Evolutionary conservation across 2,329 filamentous ascomycete species (phyloP), one percentile per base, ranked within the genome.

Genomic region (Microdochium trichocladiopsis): DNA sequence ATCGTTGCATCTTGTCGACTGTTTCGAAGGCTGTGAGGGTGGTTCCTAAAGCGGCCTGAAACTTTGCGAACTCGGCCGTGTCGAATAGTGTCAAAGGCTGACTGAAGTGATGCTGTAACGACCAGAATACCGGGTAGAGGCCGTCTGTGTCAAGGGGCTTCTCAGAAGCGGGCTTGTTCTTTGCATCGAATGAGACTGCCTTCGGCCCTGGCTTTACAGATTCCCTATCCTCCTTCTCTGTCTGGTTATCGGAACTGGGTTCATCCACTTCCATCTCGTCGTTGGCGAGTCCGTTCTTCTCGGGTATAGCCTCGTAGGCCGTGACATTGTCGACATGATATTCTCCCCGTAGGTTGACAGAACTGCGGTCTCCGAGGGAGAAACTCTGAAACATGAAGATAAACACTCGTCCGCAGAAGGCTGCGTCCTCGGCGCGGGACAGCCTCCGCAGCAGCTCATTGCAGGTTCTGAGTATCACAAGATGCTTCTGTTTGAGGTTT

Each of bases 381-480:
- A 99, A 97, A 67, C 91, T 95, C 68, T 99, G 94, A 69, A 97
- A 99, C 65, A 99, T 83, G 69, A 96, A 99, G 57, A 99, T 96
- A 69, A 97, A 97, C 24, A 99, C 94, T 37, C 94, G 83, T 16
- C 94, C 94, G 64, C 94, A 99, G 66, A 99, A 99, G 1, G 95
- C 91, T 0, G 94, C 95, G 68, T 99, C 94, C 67, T 97, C 92
- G 3, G 94, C 93, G 52, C 94, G 83, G n/a, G 94, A 97, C 2
- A 99, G 78, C 47, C 94, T 82, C 33, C 93, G 85, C n/a, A 99
- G 76, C 16, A 99, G 77, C 70, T 97, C 94, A 68, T 97, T 99
- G 71, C 94, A 99, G 55, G 88, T 88, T 62, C 94, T 82, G n/a
- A 99, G 74, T 58, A 97, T 94, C 53, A 95, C 84, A 43, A 97